phyloP scores from a whole-genome alignment of 225 moss, liverwort and hornwort species.

The Physcomitrellopsis africana region DNA sequence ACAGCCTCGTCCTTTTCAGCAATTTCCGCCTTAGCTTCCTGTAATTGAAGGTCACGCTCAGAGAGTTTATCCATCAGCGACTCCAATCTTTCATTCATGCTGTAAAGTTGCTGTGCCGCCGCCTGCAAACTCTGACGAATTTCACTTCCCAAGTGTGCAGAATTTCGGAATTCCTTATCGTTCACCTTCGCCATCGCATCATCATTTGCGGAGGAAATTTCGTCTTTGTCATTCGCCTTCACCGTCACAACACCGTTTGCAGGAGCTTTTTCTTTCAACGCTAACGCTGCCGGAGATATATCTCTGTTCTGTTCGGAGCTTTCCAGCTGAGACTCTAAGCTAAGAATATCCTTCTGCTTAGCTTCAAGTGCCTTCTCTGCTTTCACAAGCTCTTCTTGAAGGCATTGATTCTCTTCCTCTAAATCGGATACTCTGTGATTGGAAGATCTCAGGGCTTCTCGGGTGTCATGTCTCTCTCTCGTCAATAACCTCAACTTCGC shows the following conservation, averaged over 20 bases:
- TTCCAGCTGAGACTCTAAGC: constrained; percentile 60
- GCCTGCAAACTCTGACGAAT: constrained; percentile 77
- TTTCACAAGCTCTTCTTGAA: constrained; percentile 58
- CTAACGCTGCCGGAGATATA: constrained; percentile 60
- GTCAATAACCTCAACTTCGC: constrained; percentile 50
- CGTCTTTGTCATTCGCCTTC: constrained; percentile 31
- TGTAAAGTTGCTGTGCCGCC: constrained; percentile 67
- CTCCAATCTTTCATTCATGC: constrained; percentile 79
- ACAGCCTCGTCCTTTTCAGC: constrained; percentile 69
- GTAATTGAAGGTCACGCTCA: constrained; percentile 59
- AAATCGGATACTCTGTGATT: constrained; percentile 51
- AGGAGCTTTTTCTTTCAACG: constrained; percentile 61
- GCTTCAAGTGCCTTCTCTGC: constrained; percentile 55
- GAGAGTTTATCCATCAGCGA: constrained; percentile 66
- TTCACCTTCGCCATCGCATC: constrained; percentile 51
- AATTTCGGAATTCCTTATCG: constrained; percentile 48
- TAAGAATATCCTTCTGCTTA: constrained; percentile 55
- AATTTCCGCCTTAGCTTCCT: constrained; percentile 49
- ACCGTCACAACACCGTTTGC: constrained; percentile 42
- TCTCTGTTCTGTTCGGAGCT: constrained; percentile 55
- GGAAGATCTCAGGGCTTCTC: constrained; percentile 45
- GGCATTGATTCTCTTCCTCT: constrained; percentile 51
- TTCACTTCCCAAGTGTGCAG: constrained; percentile 59
- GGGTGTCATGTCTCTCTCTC: constrained; percentile 55
- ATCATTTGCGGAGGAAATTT: constrained; percentile 31